Evolutionary conservation across 202 grass and related monocot genomes (phyloP).

Genomic region (Schoenoplectus triqueter): DNA sequence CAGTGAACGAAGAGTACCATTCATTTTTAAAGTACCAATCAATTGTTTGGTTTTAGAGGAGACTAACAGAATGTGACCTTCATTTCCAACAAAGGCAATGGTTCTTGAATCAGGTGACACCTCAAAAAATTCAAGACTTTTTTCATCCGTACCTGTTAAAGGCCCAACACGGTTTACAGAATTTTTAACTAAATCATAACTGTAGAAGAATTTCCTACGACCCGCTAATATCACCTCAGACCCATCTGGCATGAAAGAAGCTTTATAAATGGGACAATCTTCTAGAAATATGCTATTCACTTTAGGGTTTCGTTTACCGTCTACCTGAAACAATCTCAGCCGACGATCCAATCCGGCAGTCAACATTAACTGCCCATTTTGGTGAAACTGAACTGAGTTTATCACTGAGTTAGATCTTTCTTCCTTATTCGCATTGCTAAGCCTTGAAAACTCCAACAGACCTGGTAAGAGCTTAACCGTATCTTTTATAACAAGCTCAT

Average conservation of each 20-base stretch:
- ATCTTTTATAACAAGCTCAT: constrained; percentile 59
- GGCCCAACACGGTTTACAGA: constrained; percentile 62
- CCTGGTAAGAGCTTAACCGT: constrained; percentile 61
- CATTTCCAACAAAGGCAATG: constrained; percentile 75
- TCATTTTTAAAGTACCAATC: constrained; percentile 90
- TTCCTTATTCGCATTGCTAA: constrained; percentile 74
- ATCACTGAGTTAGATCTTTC: constrained; percentile 64
- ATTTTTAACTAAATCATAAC: constrained; percentile 75
- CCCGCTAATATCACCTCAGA: constrained; percentile 78
- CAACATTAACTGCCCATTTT: constrained; percentile 71
- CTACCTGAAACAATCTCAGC: constrained; percentile 84
- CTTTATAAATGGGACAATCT: constrained; percentile 65
- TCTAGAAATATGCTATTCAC: constrained; percentile 75
- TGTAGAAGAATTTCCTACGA: constrained; percentile 86
- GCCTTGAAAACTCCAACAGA: constrained; percentile 72
- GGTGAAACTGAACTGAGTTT: constrained; percentile 86
- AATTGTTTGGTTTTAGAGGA: constrained; percentile 78
- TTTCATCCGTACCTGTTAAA: constrained; percentile 73
- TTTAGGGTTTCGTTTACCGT: constrained; percentile 69
- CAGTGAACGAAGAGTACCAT: constrained; percentile 62
- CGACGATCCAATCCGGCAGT: constrained; percentile 65
- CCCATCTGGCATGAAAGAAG: constrained; percentile 70
- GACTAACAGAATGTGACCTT: constrained; percentile 83
- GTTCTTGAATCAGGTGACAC: constrained; percentile 82
- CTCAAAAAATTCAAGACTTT: constrained; percentile 77